phyloP scores from a whole-genome alignment of 805 yeast genomes.

The Myxozyma vanderwaltii region DNA sequence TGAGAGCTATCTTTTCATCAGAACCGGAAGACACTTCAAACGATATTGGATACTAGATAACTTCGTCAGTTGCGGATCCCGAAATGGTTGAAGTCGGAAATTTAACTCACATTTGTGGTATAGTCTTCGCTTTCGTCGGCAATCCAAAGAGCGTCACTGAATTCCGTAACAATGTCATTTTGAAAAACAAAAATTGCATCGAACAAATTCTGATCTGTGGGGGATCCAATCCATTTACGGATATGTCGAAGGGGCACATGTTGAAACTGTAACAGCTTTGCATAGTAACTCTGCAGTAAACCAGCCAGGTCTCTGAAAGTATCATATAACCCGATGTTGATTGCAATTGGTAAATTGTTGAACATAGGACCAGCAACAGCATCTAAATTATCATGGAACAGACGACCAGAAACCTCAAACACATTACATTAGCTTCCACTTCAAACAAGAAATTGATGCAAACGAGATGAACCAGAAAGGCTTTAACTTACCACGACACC shows the following conservation, averaged over 20 bases:
- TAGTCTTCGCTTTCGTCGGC: neutral
- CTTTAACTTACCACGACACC: slow-evolving; percentile 22
- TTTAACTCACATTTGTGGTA: slow-evolving; percentile 7
- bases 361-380: slow-evolving; percentile 30
- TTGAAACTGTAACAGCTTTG: slow-evolving; percentile 23
- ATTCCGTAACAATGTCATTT: neutral
- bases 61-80: neutral
- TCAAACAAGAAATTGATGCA: neutral
- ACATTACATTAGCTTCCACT: neutral
- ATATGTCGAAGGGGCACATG: slow-evolving; percentile 30
- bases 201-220: slow-evolving; percentile 9
- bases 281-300: slow-evolving; percentile 12
- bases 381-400: slow-evolving; percentile 25
- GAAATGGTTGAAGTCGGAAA: neutral
- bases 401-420: slow-evolving; percentile 26
- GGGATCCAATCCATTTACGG: slow-evolving; percentile 28
- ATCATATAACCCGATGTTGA: neutral
- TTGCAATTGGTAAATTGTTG: slow-evolving; percentile 31
- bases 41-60: slow-evolving; percentile 26
- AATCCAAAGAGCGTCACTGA: slow-evolving; percentile 21
- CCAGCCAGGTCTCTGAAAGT: neutral
- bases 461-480: no score
- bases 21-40: slow-evolving; percentile 19
- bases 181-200: slow-evolving; percentile 32
- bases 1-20: neutral